These are phyloP conservation scores for Penicillium psychrosexuale DNA, from an alignment of 2,329 filamentous ascomycete genomes.

Conservation along the genomic window DNA sequence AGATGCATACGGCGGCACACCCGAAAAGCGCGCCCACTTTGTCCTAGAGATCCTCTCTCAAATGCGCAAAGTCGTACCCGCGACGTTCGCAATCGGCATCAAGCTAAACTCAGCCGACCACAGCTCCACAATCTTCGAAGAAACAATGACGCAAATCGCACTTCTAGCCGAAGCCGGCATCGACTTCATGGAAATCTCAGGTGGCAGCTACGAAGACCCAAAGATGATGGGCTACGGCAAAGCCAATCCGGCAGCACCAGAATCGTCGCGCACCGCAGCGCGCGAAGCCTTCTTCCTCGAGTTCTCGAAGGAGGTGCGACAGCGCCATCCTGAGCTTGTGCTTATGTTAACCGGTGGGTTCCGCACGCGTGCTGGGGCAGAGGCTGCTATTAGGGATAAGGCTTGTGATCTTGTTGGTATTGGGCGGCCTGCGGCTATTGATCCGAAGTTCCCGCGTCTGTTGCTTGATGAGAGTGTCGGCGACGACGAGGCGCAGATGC, in stretches of 20 bases:
- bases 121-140: conserved; percentile 39
- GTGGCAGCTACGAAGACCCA: conserved; percentile 59
- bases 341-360: conserved; percentile 65
- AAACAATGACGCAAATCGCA: conserved; percentile 58
- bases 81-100: conserved; percentile 47
- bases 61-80: conserved; percentile 42
- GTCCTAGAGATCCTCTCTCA: conserved; percentile 46
- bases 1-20: conserved; percentile 49
- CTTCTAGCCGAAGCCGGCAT: conserved; percentile 45
- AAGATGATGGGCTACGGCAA: conserved; percentile 35
- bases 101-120: conserved; percentile 54
- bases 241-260: conserved; percentile 20
- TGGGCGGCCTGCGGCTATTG: conserved; percentile 46
- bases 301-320: conserved; percentile 56
- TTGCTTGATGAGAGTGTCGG: conserved; percentile 30
- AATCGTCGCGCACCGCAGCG: conserved; percentile 47
- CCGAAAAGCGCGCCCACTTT: conserved; percentile 47
- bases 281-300: conserved; percentile 68
- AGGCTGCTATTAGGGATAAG: conserved; percentile 46
- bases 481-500: conserved; percentile 25
- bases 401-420: conserved; percentile 53
- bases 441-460: conserved; percentile 42
- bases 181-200: conserved; percentile 67
- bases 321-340: conserved; percentile 44
- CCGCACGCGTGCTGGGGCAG: conserved; percentile 52